phyloP scores from a whole-genome alignment of 768 basidiomycete species.

The Nidula microcarpa region DNA sequence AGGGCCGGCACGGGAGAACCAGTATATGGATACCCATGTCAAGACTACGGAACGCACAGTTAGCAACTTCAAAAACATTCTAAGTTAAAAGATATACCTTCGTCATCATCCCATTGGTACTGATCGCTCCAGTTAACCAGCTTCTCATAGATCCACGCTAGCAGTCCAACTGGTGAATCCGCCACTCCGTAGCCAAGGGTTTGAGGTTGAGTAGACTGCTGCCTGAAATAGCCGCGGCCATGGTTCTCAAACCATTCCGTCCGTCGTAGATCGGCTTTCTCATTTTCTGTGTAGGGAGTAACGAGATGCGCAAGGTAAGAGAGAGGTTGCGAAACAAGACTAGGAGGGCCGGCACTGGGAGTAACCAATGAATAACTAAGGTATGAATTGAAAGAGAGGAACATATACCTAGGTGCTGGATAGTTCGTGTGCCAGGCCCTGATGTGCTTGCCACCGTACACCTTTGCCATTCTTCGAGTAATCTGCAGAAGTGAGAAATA shows the following conservation, averaged over 20 bases:
- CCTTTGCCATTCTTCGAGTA: constrained; percentile 31
- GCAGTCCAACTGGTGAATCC: constrained; percentile 55
- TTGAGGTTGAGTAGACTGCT: constrained; percentile 46
- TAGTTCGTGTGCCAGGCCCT: constrained; percentile 54
- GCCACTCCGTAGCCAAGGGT: constrained; percentile 53
- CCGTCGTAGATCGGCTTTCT: constrained; percentile 28
- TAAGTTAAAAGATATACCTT: constrained; percentile 23
- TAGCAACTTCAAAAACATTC: too few species aligned
- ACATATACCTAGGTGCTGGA: constrained; percentile 23
- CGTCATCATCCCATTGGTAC: constrained; percentile 58
- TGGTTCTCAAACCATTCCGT: constrained; percentile 20
- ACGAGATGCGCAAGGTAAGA: constrained; percentile 18
- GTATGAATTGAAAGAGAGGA: neutral
- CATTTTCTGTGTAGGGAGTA: constrained; percentile 21
- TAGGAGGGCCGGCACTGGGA: constrained; percentile 10
- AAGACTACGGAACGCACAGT: constrained; percentile 29
- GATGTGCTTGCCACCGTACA: constrained; percentile 28
- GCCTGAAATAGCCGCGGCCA: constrained; percentile 31
- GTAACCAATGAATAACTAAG: neutral
- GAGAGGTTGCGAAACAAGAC: constrained; percentile 15
- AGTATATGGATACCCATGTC: constrained; percentile 55
- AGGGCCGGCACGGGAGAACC: constrained; percentile 57
- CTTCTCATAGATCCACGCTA: constrained; percentile 56
- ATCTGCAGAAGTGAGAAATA: neutral
- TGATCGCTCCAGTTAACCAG: constrained; percentile 43